Evolutionary conservation across 2,329 filamentous ascomycete genomes (phyloP).

Genomic region (Alternaria sp.): DNA sequence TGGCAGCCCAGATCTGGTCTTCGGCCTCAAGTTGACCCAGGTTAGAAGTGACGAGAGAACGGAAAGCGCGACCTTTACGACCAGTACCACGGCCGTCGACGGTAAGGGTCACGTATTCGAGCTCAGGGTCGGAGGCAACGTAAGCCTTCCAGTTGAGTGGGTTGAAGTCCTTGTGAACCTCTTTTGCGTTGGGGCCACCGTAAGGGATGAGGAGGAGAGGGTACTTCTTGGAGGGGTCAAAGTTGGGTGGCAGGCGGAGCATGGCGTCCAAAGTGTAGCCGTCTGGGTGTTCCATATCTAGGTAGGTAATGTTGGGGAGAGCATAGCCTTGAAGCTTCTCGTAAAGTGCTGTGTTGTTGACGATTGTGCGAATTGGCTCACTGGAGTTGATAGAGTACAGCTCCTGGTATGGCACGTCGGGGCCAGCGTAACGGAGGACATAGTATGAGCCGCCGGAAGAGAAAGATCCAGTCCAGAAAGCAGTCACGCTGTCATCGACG

Average conservation of each 20-base stretch:
- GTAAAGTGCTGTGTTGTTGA: slow-evolving; percentile 67
- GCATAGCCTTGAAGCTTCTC: slow-evolving; percentile 66
- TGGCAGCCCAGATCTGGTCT: slow-evolving; percentile 74
- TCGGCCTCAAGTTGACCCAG: slow-evolving; percentile 70
- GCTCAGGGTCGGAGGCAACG: slow-evolving; percentile 72
- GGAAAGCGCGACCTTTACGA: slow-evolving; percentile 70
- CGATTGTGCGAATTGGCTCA: slow-evolving; percentile 66
- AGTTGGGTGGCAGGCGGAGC: slow-evolving; percentile 71
- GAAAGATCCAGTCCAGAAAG: slow-evolving; percentile 71
- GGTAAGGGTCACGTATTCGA: slow-evolving; percentile 72
- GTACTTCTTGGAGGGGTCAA: slow-evolving; percentile 70
- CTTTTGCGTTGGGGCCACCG: slow-evolving; percentile 71
- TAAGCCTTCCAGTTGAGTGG: slow-evolving; percentile 68
- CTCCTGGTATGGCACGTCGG: slow-evolving; percentile 74
- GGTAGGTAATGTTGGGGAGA: slow-evolving; percentile 71
- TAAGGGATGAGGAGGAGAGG: slow-evolving; percentile 74
- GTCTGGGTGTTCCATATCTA: slow-evolving; percentile 68
- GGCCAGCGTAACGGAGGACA: slow-evolving; percentile 70
- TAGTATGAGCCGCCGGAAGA: slow-evolving; percentile 70
- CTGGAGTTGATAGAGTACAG: slow-evolving; percentile 68
- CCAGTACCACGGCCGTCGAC: slow-evolving; percentile 75
- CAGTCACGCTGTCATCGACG: slow-evolving; percentile 68
- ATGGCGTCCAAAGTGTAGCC: slow-evolving; percentile 71
- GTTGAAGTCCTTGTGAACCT: slow-evolving; percentile 66
- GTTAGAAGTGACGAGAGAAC: slow-evolving; percentile 65